Percentiles rank a stretch among this genome's conserved stretches.
Evolutionary conservation across 176 grass and related monocot genomes (phyloP).

Genomic region (Oropetium thomaeum): DNA sequence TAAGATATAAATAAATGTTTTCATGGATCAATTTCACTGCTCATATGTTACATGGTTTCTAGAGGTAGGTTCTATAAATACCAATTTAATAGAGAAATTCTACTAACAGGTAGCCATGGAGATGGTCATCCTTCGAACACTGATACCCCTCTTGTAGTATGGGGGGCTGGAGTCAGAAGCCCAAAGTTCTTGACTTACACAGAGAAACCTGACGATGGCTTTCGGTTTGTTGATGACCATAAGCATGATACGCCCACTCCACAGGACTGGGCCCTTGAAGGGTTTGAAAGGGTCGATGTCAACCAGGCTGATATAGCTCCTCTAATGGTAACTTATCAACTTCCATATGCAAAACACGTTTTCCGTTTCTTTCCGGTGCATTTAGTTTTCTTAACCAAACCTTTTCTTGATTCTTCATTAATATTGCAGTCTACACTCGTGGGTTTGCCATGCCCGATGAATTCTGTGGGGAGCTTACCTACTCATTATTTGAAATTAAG

Average conservation of each 20-base stretch:
- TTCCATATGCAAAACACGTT: constrained; percentile 27
- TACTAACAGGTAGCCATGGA: constrained; percentile 89
- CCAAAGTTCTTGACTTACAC: constrained; percentile 54
- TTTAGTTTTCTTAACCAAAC: constrained; percentile 29
- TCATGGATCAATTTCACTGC: constrained; percentile 8
- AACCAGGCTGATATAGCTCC: constrained; percentile 96
- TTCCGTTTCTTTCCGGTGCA: constrained; percentile 29
- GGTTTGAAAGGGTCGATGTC: constrained; percentile 92
- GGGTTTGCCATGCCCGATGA: constrained; percentile 83
- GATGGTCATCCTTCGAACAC: constrained; percentile 93
- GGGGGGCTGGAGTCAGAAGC: constrained; percentile 87
- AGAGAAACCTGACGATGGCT: constrained; percentile 71
- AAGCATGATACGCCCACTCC: constrained; percentile 83
- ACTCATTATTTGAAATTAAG: constrained; percentile 78
- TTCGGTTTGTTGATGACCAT: constrained; percentile 93
- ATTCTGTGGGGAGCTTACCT: constrained; percentile 91
- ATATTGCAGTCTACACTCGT: constrained; percentile 82
- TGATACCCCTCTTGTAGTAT: constrained; percentile 90
- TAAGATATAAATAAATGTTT: constrained; percentile 22
- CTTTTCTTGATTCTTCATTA: constrained; percentile 28
- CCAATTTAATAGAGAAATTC: constrained; percentile 12
- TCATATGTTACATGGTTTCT: constrained; percentile 5
- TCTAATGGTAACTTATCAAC: constrained; percentile 64
- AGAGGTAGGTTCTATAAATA: not conserved
- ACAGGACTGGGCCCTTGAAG: constrained; percentile 71